These are phyloP conservation scores for Eucalyptus virginea DNA, from an alignment of 345 rosid species.

Conservation along the genomic window DNA sequence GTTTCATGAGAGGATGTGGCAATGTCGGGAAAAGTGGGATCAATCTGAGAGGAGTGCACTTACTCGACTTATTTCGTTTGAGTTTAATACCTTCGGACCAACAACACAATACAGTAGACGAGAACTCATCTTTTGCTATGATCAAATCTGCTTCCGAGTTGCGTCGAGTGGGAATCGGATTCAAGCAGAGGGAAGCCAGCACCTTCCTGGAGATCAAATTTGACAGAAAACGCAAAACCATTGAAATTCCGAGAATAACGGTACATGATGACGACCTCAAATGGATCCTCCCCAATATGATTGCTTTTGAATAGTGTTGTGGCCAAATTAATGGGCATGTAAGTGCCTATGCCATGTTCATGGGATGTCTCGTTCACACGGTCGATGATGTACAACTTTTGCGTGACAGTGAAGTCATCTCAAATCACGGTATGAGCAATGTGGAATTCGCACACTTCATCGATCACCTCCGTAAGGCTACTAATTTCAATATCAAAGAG, in stretches of 20 bases:
- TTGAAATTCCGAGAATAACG: too few species aligned
- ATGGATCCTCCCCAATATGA: too few species aligned
- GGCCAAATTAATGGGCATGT: accelerated
- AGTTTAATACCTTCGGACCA: too few species aligned
- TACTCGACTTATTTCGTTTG: too few species aligned
- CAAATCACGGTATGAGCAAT: accelerated
- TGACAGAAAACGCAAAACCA: accelerated
- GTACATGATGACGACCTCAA: neutral
- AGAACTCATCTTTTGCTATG: too few species aligned
- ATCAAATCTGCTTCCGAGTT: too few species aligned
- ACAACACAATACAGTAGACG: too few species aligned
- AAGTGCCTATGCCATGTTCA: neutral
- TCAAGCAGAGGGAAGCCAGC: too few species aligned
- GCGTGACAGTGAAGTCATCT: neutral
- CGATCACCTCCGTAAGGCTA: accelerated
- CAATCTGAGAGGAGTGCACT: accelerated
- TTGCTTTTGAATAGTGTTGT: neutral
- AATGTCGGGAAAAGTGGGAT: accelerated
- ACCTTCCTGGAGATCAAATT: too few species aligned
- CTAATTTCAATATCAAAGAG: accelerated
- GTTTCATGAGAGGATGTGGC: too few species aligned
- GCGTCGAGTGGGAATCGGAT: too few species aligned
- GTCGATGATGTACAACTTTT: neutral
- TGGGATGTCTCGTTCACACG: neutral
- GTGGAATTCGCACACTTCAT: accelerated